Evolutionary conservation across 495 filamentous ascomycete species (phyloP), one percentile per base, ranked within the genome.

Genomic region (Aspergillus affinis): DNA sequence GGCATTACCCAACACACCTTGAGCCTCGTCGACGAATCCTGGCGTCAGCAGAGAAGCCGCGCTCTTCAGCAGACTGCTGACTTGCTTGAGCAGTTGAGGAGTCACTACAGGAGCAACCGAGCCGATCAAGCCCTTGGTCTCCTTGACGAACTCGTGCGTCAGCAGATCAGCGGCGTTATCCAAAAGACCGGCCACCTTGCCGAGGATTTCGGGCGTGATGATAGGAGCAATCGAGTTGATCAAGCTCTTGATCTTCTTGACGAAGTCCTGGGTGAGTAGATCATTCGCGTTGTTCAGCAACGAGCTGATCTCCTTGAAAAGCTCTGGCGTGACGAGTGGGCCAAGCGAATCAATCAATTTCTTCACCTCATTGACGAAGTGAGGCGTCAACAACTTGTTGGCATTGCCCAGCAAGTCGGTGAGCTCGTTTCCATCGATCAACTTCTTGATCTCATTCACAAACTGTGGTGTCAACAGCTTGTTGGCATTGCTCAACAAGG

Each of bases 21-120:
- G 66, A 20, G 75, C 78, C 50, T 78, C 66, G 49, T 78, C 69
- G 27, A 80, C 75, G 57, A 80, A 79, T 13, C 66, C 62, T 13
- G 57, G 59, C 1, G 76, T 79, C 20, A 82, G 58, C 17, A 82
- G 68, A 26, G 65, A 65, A 53, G 74, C 74, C 12, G 78, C 78
- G 57, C 79, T 81, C 19, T 61, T 64, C 50, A 82, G 60, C 15
- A 82, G 68, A 23, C 71, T 65, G 30, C 72, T 60, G 4, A 80
- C 69, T n/a, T 76, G 70, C 30, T 69, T 66, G 46, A 80, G 65
- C 12, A 77, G 72, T 15, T 71, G 63, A 1, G 70, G 58, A 5
- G 72, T 77, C 3, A 81, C 29, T 13, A 78, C 60, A 18, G 72
- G 70, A 27, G 67, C 63, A n/a, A 76, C 61, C 8, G 71, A 65